phyloP scores from a whole-genome alignment of 78 protist species.

The Dictyostelium citrinum region DNA sequence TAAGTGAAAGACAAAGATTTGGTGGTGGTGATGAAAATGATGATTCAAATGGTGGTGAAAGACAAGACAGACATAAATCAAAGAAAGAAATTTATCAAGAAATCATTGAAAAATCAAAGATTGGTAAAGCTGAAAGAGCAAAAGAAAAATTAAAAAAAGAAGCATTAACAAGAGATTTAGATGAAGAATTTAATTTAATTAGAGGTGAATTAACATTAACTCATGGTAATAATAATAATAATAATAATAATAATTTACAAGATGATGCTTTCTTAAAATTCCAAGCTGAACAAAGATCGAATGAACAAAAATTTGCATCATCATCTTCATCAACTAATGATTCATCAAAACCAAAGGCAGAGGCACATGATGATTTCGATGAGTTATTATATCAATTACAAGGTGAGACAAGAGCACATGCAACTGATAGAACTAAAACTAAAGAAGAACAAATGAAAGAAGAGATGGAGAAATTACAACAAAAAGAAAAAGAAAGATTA shows the following conservation, averaged over 20 bases:
- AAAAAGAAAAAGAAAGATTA: slow-evolving; percentile 67
- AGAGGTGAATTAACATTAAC: slow-evolving; percentile 16
- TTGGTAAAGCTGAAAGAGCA: slow-evolving; percentile 43
- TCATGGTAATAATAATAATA: too few species aligned
- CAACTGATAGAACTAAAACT: slow-evolving; percentile 78
- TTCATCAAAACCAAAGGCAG: neutral
- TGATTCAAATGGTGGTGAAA: neutral
- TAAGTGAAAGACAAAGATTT: slow-evolving; percentile 10
- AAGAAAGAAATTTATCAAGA: slow-evolving; percentile 71
- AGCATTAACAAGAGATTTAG: slow-evolving; percentile 56
- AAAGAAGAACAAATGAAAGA: slow-evolving; percentile 62
- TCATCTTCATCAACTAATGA: neutral
- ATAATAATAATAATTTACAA: neutral
- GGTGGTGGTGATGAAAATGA: slow-evolving; percentile 37
- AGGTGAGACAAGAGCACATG: slow-evolving; percentile 31
- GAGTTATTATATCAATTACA: slow-evolving; percentile 8
- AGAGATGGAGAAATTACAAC: slow-evolving; percentile 51
- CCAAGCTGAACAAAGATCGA: slow-evolving; percentile 3
- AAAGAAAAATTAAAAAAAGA: slow-evolving; percentile 49
- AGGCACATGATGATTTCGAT: slow-evolving; percentile 58
- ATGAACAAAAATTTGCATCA: neutral
- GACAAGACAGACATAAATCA: slow-evolving; percentile 1
- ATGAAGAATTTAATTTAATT: slow-evolving; percentile 63
- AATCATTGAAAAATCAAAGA: slow-evolving; percentile 76
- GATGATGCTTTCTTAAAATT: slow-evolving; percentile 13